Base-by-base conservation (phyloP, 345 rosid genomes). In the Erodium maritimum region DNA sequence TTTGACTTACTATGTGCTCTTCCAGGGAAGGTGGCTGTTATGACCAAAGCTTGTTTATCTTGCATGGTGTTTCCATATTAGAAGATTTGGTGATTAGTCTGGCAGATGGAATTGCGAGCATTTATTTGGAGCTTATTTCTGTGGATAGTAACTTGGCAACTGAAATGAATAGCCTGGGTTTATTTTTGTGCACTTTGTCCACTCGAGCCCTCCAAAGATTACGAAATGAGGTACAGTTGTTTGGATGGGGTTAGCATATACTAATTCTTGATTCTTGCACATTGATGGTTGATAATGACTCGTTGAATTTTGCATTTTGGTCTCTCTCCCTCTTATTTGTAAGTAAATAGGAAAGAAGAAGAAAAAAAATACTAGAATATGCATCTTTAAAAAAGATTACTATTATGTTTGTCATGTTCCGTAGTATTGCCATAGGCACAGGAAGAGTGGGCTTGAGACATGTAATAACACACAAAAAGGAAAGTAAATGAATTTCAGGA, bases 91-190 rank as follows among this genome's bases (percentile, higher is more conserved):
- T 86, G 59, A 84, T 91, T 72, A 74, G 85, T 29, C 64, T 91
- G 65, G 96, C 98, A 0, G 95, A 91, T 73, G 88, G 87, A 58
- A 69, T 91, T 54, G 95, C 96, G 25, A 88, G 80, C 66, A 68
- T 74, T 58, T 91, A 81, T 79, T 69, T 91, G 73, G 95, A 91
- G 81, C 88, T 91, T 67, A 84, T 88, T 63, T 91, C 98, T 25
- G 87, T 91, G 50, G 98, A 91, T 68, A 80, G 98, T 61, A 79
- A 78, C 51, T 70, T 79, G 56, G 75, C 93, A 19, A 75, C 79
- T 64, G 96, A 82, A 68, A 65, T 79, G 67, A 82, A 68, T 68
- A 68, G 60, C 69, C 72, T 81, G 37, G 86, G 81, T 19, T 71
- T 77, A 64, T 60, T 54, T 74, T 69, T 84, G 55, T 88, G 96